phyloP scores from a whole-genome alignment of 225 moss, liverwort and hornwort species.

The Climacium dendroides region DNA sequence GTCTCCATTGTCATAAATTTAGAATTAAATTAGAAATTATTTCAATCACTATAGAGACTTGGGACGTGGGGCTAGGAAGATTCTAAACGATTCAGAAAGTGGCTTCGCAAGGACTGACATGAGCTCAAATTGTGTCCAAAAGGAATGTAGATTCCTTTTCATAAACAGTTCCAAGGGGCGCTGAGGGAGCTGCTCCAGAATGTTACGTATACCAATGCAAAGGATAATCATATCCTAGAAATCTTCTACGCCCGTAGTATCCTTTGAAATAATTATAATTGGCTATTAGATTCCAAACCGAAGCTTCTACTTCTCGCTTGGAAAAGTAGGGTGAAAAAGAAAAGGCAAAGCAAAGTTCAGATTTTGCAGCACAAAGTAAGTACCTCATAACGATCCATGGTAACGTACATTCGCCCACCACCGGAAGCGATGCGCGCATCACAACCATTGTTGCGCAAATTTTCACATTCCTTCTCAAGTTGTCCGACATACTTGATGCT shows the following conservation, averaged over 20 bases:
- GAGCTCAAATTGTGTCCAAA: not conserved
- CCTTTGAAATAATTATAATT: no score
- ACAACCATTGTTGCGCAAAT: conserved; percentile 56
- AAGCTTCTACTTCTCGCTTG: not conserved
- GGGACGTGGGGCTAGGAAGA: not conserved
- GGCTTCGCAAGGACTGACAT: not conserved
- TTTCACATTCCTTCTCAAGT: conserved; percentile 67
- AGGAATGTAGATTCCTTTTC: not conserved
- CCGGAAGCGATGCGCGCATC: conserved; percentile 77
- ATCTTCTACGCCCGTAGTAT: not conserved
- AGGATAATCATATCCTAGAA: not conserved
- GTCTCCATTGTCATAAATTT: not conserved
- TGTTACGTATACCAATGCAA: not conserved
- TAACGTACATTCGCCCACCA: conserved; percentile 77
- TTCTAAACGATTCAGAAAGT: not conserved
- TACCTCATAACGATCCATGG: conserved; percentile 90
- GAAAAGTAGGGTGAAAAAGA: not conserved
- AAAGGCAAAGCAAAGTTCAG: not conserved
- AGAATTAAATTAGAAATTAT: no score
- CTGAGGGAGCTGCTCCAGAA: not conserved
- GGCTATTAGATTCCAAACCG: not conserved
- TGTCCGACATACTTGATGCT: conserved; percentile 62
- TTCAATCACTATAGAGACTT: not conserved
- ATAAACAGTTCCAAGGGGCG: not conserved
- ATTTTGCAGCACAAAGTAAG: not conserved